Evolutionary conservation across 352 stramenopile genomes (phyloP), one percentile per base, ranked within the genome.

Genomic region (Phytophthora multivora): DNA sequence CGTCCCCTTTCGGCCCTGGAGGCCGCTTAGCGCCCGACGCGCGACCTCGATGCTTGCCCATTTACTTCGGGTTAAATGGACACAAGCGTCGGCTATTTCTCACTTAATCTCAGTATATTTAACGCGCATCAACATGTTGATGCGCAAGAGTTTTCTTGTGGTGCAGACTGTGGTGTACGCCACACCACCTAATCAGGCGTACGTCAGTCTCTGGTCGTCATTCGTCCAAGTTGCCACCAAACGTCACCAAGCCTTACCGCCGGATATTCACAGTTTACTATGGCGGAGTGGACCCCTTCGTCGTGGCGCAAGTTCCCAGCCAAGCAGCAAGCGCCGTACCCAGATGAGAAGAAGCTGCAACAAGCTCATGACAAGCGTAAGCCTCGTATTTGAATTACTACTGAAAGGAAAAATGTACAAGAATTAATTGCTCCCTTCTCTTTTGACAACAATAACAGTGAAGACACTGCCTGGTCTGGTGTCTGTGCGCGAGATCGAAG

Each of bases 401-500:
- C 25, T 53, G 11, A 28, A 39, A n/a, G 3, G 7, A 19, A n/a
- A 49, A 53, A 25, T 45, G 48, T 33, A 23, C 12, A 55, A 51
- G 8, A 21, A n/a, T 15, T 28, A 23, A 50, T 16, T 8, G 21
- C 21, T 30, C 10, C 10, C 21, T 10, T 31, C 31, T 23, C 9
- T 5, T 12, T 19, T n/a, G n/a, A 11, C n/a, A 52, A 49, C 23
- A 2, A 89, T 52, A 67, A 33, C 51, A 94, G 86, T 96, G 59
- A 78, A 73, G 45, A 83, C 71, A 38, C 68, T 96, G 40, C 89
- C 89, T 26, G 96, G 96, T 2, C 79, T 99, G 8, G 97, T 99
- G 52, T 99, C 98, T 61, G 93, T 98, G 53, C 93, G 90, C 53
- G 97, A 99, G 79, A 97, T 99, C 19, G 88, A 97, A 45, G 65